These are phyloP conservation scores for Blastomyces silverae DNA, from an alignment of 2,329 filamentous ascomycete species.

Conservation along the genomic window DNA sequence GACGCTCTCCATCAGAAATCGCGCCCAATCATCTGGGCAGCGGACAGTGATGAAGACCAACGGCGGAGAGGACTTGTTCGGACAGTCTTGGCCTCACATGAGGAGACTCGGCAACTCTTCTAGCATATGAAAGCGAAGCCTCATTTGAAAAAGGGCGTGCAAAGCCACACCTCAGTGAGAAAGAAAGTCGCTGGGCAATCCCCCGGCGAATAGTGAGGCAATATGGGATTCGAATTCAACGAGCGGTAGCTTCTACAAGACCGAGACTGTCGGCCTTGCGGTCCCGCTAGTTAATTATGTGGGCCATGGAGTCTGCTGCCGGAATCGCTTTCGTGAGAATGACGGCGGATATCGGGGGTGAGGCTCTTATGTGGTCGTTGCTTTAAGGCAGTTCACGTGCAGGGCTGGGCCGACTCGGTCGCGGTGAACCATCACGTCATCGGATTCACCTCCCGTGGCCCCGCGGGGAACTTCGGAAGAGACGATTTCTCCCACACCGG, in stretches of 20 bases:
- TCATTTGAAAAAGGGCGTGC: neutral
- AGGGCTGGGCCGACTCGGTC: neutral
- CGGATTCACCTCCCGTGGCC: neutral
- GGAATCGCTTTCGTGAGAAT: neutral
- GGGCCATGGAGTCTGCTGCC: neutral
- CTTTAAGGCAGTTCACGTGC: conserved; percentile 1
- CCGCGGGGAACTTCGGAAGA: neutral
- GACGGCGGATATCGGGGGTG: neutral
- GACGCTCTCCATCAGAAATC: neutral
- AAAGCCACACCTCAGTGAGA: neutral
- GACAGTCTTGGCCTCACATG: neutral
- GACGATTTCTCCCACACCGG: neutral
- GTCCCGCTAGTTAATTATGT: neutral
- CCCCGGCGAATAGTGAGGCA: conserved; percentile 6
- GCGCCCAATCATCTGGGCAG: neutral
- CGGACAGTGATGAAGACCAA: neutral
- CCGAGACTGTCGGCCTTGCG: conserved; percentile 1
- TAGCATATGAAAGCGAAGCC: neutral
- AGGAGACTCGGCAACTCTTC: neutral
- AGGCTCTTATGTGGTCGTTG: neutral
- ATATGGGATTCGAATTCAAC: conserved; percentile 5
- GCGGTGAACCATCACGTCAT: neutral
- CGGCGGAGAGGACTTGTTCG: neutral
- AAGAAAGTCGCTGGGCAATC: neutral
- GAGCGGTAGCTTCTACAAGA: neutral